Percentiles rank a stretch among this genome's conserved stretches.
Evolutionary conservation across 2,329 filamentous ascomycete genomes (phyloP).

Genomic region (Fusarium neocosmosporiellum): DNA sequence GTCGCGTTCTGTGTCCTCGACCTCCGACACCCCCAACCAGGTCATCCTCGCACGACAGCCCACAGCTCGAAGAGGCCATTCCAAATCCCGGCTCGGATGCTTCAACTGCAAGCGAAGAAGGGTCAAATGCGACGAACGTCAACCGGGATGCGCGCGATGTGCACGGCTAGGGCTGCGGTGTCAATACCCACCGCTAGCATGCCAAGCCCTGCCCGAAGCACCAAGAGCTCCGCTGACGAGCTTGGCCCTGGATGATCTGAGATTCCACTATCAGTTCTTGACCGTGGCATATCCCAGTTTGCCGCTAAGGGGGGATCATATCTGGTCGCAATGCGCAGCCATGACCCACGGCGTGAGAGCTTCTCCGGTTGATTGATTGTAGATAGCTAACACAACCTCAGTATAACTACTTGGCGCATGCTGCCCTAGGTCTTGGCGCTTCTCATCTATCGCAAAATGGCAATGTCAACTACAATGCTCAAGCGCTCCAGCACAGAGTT

Average conservation of each 20-base stretch:
- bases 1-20: neutral
- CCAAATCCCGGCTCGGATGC: slow-evolving; percentile 48
- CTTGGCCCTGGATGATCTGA: slow-evolving; percentile 54
- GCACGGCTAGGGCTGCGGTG: slow-evolving; percentile 48
- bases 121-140: slow-evolving; percentile 48
- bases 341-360: slow-evolving; percentile 49
- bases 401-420: slow-evolving; percentile 52
- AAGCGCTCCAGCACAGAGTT: slow-evolving; percentile 44
- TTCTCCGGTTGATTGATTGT: neutral
- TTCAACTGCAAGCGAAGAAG: slow-evolving; percentile 48
- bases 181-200: slow-evolving; percentile 43
- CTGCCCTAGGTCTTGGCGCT: slow-evolving; percentile 52
- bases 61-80: slow-evolving; percentile 30
- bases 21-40: neutral
- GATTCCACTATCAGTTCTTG: slow-evolving; percentile 63
- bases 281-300: slow-evolving; percentile 53
- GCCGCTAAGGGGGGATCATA: slow-evolving; percentile 45
- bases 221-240: slow-evolving; percentile 44
- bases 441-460: slow-evolving; percentile 49
- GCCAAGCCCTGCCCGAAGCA: slow-evolving; percentile 15
- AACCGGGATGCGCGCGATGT: slow-evolving; percentile 47
- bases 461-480: slow-evolving; percentile 40
- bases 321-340: slow-evolving; percentile 48
- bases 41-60: neutral
- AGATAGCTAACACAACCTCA: slow-evolving; percentile 18